Evolutionary conservation across 2,329 filamentous ascomycete species (phyloP).

Genomic region (Trichoderma citrinoviride): DNA sequence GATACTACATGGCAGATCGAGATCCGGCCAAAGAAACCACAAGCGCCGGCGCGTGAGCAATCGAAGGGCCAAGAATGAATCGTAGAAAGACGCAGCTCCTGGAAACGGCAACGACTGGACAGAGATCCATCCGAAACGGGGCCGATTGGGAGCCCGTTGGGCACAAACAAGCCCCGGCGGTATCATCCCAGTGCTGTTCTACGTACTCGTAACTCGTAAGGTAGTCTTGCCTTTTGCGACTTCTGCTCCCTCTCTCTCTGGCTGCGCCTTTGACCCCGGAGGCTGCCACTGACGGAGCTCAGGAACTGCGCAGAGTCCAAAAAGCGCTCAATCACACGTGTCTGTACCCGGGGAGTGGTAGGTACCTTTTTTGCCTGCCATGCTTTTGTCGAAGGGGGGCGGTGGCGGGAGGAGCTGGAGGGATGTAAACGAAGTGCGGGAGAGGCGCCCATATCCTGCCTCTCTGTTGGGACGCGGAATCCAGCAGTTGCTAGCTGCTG

Average conservation of each 20-base stretch:
- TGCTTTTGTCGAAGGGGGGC: too few relatives aligned
- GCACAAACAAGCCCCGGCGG: not conserved
- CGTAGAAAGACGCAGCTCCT: not conserved
- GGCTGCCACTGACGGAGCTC: not conserved
- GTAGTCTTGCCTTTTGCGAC: not conserved
- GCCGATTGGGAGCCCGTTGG: slow-evolving; percentile 12
- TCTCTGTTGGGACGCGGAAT: too few relatives aligned
- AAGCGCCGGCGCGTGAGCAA: slow-evolving; percentile 13
- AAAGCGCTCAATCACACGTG: slow-evolving; percentile 2
- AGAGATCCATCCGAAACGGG: not conserved
- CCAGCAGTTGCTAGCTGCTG: too few relatives aligned
- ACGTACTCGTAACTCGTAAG: too few relatives aligned
- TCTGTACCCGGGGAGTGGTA: not conserved
- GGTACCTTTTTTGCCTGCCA: too few relatives aligned
- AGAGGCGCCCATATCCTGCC: too few relatives aligned
- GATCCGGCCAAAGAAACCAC: not conserved
- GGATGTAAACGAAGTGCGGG: too few relatives aligned
- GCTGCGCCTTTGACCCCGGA: not conserved
- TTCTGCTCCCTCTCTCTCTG: too few relatives aligned
- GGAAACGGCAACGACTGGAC: not conserved
- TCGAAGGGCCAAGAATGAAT: slow-evolving; percentile 6
- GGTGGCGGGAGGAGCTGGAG: too few relatives aligned
- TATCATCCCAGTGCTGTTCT: not conserved
- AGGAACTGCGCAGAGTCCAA: not conserved
- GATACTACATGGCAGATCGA: not conserved